Percentiles rank a stretch among this genome's conserved stretches.
These are phyloP conservation scores for Dictyostelium intermedium DNA, from an alignment of 78 protist species.

Conservation along the genomic window DNA sequence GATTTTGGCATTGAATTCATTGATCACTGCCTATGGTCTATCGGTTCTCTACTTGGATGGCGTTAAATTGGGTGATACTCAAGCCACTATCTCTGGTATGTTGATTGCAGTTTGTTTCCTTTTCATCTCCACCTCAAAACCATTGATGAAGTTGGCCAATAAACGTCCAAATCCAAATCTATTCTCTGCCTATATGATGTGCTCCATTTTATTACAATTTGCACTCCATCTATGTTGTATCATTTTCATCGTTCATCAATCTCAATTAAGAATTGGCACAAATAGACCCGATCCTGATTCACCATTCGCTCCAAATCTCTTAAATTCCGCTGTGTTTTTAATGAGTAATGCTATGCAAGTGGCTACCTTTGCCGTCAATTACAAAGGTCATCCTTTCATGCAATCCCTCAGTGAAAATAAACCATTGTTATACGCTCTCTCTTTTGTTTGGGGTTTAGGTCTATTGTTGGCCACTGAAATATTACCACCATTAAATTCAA, in stretches of 20 bases:
- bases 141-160: conserved; percentile 70
- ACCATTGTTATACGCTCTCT: conserved; percentile 48
- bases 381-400: conserved; percentile 91
- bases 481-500: conserved; percentile 17
- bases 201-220: conserved; percentile 90
- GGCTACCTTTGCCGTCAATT: conserved; percentile 94
- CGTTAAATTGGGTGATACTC: conserved; percentile 95
- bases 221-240: conserved; percentile 86
- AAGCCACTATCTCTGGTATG: conserved; percentile 90
- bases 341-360: conserved; percentile 82
- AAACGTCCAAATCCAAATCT: conserved; percentile 86
- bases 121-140: conserved; percentile 90
- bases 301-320: conserved; percentile 87
- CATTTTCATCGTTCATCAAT: conserved; percentile 24
- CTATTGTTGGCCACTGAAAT: conserved; percentile 34
- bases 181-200: conserved; percentile 88
- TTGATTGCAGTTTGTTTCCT: conserved; percentile 91
- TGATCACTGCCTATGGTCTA: conserved; percentile 92
- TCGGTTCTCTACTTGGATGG: conserved; percentile 96
- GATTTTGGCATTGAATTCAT: conserved; percentile 97
- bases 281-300: conserved; percentile 61
- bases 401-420: conserved; percentile 77
- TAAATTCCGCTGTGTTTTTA: conserved; percentile 90
- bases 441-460: conserved; percentile 48
- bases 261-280: neutral